These are phyloP conservation scores for Colletotrichum gloeosporioides DNA, from an alignment of 2,329 filamentous ascomycete species.

Conservation along the genomic window DNA sequence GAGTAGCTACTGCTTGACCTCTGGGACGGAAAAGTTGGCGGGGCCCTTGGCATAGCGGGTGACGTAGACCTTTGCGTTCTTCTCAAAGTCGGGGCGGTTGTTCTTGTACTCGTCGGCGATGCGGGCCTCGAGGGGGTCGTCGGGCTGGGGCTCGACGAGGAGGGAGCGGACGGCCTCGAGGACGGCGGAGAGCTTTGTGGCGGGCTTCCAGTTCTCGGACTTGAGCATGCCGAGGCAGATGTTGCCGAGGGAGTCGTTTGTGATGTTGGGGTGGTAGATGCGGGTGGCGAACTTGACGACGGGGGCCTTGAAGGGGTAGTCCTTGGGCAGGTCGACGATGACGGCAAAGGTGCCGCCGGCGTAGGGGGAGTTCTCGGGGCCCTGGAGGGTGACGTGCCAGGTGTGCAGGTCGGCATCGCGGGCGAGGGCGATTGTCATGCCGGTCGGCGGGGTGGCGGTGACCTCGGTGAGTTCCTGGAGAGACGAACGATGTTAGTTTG, in stretches of 20 bases:
- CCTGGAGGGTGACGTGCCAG: constrained; percentile 56
- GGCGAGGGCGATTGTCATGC: constrained; percentile 52
- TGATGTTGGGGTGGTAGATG: constrained; percentile 95
- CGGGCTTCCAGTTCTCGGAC: constrained; percentile 90
- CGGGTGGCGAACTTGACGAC: constrained; percentile 82
- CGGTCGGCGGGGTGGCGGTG: constrained; percentile 49
- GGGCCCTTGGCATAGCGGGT: constrained; percentile 68
- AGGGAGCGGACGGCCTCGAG: constrained; percentile 78
- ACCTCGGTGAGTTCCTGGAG: constrained; percentile 60
- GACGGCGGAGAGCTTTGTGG: constrained; percentile 76
- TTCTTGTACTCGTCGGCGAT: constrained; percentile 86
- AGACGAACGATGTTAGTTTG: constrained; percentile 23
- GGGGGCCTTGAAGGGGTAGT: constrained; percentile 92
- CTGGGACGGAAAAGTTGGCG: constrained; percentile 37
- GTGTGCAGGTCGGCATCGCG: constrained; percentile 53
- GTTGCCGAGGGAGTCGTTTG: constrained; percentile 82
- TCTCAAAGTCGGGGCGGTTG: constrained; percentile 72
- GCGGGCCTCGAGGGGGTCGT: constrained; percentile 85
- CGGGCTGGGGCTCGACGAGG: constrained; percentile 81
- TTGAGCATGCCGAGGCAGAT: constrained; percentile 89
- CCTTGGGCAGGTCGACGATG: constrained; percentile 72
- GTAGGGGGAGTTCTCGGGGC: constrained; percentile 53
- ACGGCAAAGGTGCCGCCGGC: constrained; percentile 77
- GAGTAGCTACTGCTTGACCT: constrained; percentile 12
- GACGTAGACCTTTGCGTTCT: constrained; percentile 77